Evolutionary conservation across 2,329 filamentous ascomycete genomes (phyloP), one percentile per base, ranked within the genome.

Genomic region (Cadophora luteo-olivacea): DNA sequence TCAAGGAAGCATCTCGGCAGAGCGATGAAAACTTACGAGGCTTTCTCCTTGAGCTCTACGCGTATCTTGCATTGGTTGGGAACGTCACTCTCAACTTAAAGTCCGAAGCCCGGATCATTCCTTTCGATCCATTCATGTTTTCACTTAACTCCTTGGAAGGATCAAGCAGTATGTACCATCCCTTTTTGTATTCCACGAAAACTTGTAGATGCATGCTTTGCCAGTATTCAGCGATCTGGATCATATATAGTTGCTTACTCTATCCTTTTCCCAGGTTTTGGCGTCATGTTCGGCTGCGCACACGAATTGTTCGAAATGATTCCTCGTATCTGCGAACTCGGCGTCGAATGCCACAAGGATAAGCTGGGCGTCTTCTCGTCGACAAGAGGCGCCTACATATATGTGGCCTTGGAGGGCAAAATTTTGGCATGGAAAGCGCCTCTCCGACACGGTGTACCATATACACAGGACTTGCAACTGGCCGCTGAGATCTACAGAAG

Each of bases 71-170:
- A 9, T 29, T 61, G 8, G 25, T 61, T n/a, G 16, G 22, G 5
- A 61, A 61, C 19, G n/a, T 61, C 36, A 61, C 57, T 22, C 32
- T 25, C n/a, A 61, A 45, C 45, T 36, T 61, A 2, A 36, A 45
- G 11, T 45, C 57, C n/a, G 16, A 45, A 45, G 57, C 38, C 6
- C 57, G 57, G 16, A 1, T 25, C 16, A 61, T 61, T 24, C 5
- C 57, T 16, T 45, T 61, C 25, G 57, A 61, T 29, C 11, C 12
- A 22, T 61, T 61, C 16, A 38, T 61, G 8, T 61, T 29, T 8
- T 61, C 33, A 3, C 33, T 61, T 4, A 61, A 22, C 11, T 49
- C 45, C 7, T 19, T 49, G 4, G 45, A 49, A 19, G 45, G 19
- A 22, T 49, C 45, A 22, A 49, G n/a, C 45, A 22, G 45, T 49